These are phyloP conservation scores for Priceomyces melissophilus DNA, from an alignment of 805 yeast species.

Conservation along the genomic window DNA sequence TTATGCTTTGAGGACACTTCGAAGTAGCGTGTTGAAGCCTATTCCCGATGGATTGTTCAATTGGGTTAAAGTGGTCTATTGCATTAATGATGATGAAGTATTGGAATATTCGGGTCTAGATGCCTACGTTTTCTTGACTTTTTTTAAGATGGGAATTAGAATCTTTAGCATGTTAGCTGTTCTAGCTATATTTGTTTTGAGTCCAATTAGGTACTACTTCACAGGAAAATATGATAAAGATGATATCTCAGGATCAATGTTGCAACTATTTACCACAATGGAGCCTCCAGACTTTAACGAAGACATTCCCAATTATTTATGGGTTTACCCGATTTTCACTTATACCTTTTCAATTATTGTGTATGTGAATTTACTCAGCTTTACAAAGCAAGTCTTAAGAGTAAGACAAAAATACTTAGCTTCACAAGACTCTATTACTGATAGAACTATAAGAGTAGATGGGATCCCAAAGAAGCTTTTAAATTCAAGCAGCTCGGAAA, in stretches of 20 bases:
- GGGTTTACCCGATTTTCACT: slow-evolving; percentile 56
- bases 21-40: slow-evolving; percentile 41
- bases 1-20: slow-evolving; percentile 52
- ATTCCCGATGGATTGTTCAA: slow-evolving; percentile 59
- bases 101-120: slow-evolving; percentile 88
- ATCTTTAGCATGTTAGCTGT: slow-evolving; percentile 61
- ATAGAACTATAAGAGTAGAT: slow-evolving; percentile 53
- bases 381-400: slow-evolving; percentile 47
- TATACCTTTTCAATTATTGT: slow-evolving; percentile 50
- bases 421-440: slow-evolving; percentile 56
- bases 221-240: slow-evolving; percentile 45
- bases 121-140: slow-evolving; percentile 56
- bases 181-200: slow-evolving; percentile 43
- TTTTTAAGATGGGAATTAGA: slow-evolving; percentile 66
- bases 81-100: slow-evolving; percentile 70
- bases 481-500: slow-evolving; percentile 33
- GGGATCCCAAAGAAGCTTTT: slow-evolving; percentile 49
- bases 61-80: slow-evolving; percentile 67
- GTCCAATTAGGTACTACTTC: slow-evolving; percentile 38
- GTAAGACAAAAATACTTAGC: slow-evolving; percentile 58
- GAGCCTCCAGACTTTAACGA: slow-evolving; percentile 20
- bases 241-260: slow-evolving; percentile 17
- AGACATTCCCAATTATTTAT: slow-evolving; percentile 42
- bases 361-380: slow-evolving; percentile 41
- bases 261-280: slow-evolving; percentile 1